Conservation (phyloP, 352 stramenopile species). For the Globisporangium heterothallicum region DNA sequence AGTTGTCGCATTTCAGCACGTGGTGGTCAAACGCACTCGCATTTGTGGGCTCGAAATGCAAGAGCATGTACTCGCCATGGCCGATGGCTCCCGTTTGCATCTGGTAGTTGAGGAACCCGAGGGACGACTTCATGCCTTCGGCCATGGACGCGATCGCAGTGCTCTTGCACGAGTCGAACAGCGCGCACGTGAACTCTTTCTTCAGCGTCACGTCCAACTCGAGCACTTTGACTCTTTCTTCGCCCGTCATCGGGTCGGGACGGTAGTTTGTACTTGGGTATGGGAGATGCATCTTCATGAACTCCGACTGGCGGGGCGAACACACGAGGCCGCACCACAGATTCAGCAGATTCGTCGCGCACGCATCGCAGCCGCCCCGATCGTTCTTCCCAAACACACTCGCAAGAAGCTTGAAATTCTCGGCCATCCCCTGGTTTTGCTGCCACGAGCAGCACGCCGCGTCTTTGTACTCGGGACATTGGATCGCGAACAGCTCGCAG, state of each 20-base stretch:
- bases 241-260: slow-evolving; percentile 66
- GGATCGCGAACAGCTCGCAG: slow-evolving; percentile 66
- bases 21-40: slow-evolving; percentile 37
- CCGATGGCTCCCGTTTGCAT: slow-evolving; percentile 83
- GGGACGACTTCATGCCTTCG: slow-evolving; percentile 72
- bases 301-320: slow-evolving; percentile 64
- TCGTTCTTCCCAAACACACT: slow-evolving; percentile 64
- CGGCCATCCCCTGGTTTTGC: slow-evolving; percentile 83
- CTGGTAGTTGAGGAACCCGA: slow-evolving; percentile 88
- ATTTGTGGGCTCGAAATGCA: slow-evolving; percentile 54
- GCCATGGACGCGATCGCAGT: slow-evolving; percentile 71
- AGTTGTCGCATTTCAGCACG: slow-evolving; percentile 72
- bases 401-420: slow-evolving; percentile 81
- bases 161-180: slow-evolving; percentile 87
- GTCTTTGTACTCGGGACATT: slow-evolving; percentile 82
- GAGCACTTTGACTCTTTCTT: slow-evolving; percentile 72
- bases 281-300: slow-evolving; percentile 61
- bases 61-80: slow-evolving; percentile 83
- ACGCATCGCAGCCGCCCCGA: slow-evolving; percentile 74
- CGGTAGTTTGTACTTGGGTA: slow-evolving; percentile 71
- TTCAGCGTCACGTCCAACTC: slow-evolving; percentile 72
- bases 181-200: slow-evolving; percentile 60
- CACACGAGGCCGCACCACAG: slow-evolving; percentile 86
- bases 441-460: slow-evolving; percentile 86
- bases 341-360: slow-evolving; percentile 78